Conservation (phyloP, 2,329 filamentous ascomycete genomes). For the Macrophomina phaseolina region DNA sequence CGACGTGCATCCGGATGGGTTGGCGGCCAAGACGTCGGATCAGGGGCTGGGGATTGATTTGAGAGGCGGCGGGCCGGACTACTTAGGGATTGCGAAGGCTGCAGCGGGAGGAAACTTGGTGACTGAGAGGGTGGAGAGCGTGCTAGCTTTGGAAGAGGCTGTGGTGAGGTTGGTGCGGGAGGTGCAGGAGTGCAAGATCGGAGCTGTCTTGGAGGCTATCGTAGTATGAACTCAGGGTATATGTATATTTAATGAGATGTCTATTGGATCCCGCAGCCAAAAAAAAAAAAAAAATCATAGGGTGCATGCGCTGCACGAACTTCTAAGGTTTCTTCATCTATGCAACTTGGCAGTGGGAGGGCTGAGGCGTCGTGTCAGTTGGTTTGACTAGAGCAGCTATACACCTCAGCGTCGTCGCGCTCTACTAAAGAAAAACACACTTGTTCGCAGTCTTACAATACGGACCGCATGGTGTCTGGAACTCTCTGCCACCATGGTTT, state of each 20-base stretch:
- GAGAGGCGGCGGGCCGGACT: background rate
- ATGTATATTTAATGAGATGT: too few relatives aligned
- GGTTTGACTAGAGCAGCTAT: background rate
- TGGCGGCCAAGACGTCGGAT: slow-evolving; percentile 9
- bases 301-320: too few relatives aligned
- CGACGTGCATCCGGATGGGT: slow-evolving; percentile 17
- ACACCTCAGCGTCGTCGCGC: background rate
- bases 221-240: background rate
- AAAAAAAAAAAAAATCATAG: too few relatives aligned
- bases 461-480: too few relatives aligned
- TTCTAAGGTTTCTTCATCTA: too few relatives aligned
- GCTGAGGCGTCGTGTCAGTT: too few relatives aligned
- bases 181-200: background rate
- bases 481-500: too few relatives aligned
- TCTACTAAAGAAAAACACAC: background rate
- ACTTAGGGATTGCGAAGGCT: slow-evolving; percentile 7
- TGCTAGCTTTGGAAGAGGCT: background rate
- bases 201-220: slow-evolving; percentile 15
- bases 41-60: background rate
- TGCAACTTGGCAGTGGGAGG: too few relatives aligned
- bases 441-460: too few relatives aligned
- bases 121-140: background rate
- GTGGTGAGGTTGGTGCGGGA: background rate
- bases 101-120: slow-evolving; percentile 1
- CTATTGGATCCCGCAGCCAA: too few relatives aligned